Conservation (phyloP, 2,329 filamentous ascomycete genomes). For the Aspergillus sergii region DNA sequence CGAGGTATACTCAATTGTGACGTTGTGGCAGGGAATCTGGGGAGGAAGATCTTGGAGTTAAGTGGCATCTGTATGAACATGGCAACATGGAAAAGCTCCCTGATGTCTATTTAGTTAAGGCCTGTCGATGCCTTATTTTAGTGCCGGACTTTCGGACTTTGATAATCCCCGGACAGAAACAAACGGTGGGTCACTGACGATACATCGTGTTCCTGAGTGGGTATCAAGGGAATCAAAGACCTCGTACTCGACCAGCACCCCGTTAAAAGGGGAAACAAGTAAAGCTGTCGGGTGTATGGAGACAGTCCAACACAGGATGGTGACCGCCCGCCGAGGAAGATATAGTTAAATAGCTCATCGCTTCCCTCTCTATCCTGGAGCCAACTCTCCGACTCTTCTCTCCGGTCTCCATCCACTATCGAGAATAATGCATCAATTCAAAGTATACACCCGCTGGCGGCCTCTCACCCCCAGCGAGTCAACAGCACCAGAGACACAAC, state of each 20-base stretch:
- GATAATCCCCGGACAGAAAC: no score
- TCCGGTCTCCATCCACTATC: not conserved
- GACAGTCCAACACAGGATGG: no score
- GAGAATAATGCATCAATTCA: not conserved
- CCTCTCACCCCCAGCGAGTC: not conserved
- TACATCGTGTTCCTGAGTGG: not conserved
- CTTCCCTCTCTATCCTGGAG: not conserved
- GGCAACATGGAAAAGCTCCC: no score
- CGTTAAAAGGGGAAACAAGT: not conserved
- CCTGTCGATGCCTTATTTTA: no score
- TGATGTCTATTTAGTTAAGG: no score
- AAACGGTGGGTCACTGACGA: not conserved
- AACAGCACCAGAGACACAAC: not conserved
- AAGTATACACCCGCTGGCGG: conserved; percentile 1
- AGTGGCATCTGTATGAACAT: no score
- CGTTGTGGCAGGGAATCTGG: no score
- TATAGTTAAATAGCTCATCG: not conserved
- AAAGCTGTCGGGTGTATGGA: no score
- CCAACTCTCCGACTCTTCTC: not conserved
- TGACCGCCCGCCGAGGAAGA: not conserved
- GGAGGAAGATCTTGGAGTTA: no score
- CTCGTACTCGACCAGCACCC: not conserved
- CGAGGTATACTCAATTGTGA: no score
- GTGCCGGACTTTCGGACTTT: not conserved
- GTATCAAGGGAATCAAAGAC: not conserved